These are phyloP conservation scores for Pleurotus ostreatus DNA, from an alignment of 768 basidiomycete species.

Conservation along the genomic window DNA sequence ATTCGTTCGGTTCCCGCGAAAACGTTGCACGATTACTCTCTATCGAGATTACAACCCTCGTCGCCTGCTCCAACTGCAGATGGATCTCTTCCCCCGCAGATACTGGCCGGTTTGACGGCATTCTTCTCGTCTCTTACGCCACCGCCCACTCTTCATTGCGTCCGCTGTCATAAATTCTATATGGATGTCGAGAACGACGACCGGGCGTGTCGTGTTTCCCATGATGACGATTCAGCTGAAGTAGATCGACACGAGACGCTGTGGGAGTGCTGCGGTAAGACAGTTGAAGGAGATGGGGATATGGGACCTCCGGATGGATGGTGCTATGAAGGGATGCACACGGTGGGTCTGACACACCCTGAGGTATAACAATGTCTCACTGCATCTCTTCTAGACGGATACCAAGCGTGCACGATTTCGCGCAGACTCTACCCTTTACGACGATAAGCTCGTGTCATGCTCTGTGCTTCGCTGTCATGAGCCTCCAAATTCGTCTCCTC, in stretches of 20 bases:
- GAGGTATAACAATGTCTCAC: no score
- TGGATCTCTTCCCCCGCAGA: conserved; percentile 28
- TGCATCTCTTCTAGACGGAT: conserved; percentile 47
- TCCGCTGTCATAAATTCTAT: conserved; percentile 68
- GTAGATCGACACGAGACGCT: conserved; percentile 60
- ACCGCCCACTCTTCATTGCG: conserved; percentile 69
- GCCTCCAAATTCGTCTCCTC: conserved; percentile 22
- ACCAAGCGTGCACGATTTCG: conserved; percentile 74
- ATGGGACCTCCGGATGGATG: conserved; percentile 84
- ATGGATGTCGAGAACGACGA: conserved; percentile 75
- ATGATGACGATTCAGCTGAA: conserved; percentile 78
- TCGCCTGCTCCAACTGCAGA: neutral
- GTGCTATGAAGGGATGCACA: conserved; percentile 84
- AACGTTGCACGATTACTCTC: neutral
- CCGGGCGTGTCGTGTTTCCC: conserved; percentile 61
- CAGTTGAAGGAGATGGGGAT: conserved; percentile 72
- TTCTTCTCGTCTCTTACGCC: conserved; percentile 65
- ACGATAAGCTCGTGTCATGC: conserved; percentile 71
- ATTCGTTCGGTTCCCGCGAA: conserved; percentile 4
- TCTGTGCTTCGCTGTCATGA: conserved; percentile 50
- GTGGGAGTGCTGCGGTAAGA: conserved; percentile 72
- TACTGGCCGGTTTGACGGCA: conserved; percentile 41
- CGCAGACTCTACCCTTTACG: conserved; percentile 60
- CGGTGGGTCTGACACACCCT: conserved; percentile 36
- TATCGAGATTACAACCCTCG: neutral